Evolutionary conservation across 768 basidiomycete genomes (phyloP), one percentile per base, ranked within the genome.

Genomic region (Tephrocybe rancida): DNA sequence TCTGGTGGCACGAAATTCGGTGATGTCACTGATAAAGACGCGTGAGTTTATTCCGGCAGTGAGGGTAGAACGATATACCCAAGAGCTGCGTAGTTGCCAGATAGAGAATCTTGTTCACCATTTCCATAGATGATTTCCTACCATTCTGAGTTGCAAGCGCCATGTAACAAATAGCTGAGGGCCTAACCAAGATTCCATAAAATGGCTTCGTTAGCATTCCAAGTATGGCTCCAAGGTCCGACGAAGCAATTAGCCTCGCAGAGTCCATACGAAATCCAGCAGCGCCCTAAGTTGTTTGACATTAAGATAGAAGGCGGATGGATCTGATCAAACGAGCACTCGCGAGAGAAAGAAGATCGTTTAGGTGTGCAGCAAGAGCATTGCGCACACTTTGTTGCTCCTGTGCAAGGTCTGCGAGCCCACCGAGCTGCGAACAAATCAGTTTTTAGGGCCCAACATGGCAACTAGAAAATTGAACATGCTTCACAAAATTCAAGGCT

Each of bases 121-220:
- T 44, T 49, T 2, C 62, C 62, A 26, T 55, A 63, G 5, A 63
- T 58, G 13, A 61, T 60, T 48, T 63, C 62, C 47, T 48, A 41
- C 38, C n/a, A 21, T 16, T 41, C n/a, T n/a, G 34, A 41, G 38
- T 41, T 41, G 38, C 38, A 35, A n/a, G 9, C n/a, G n/a, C 22
- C 6, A 21, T 5, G 38, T 16, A 41, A n/a, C n/a, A 41, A 7
- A 5, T 41, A n/a, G n/a, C n/a, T 7, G 38, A 7, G 5, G 5
- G 7, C n/a, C 44, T 48, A 14, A 35, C 47, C 44, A 60, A 32
- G 19, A 54, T 58, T 27, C 52, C 52, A 19, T 54, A 58, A 27
- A 44, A 58, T 24, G 57, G 47, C 18, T 32, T 24, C 10, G 22
- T 47, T 21, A 57, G 26, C 24, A 39, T 19, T 21, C n/a, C 24